Evolutionary conservation across 345 rosid genomes (phyloP).

Genomic region (Euphorbia tirucalli): DNA sequence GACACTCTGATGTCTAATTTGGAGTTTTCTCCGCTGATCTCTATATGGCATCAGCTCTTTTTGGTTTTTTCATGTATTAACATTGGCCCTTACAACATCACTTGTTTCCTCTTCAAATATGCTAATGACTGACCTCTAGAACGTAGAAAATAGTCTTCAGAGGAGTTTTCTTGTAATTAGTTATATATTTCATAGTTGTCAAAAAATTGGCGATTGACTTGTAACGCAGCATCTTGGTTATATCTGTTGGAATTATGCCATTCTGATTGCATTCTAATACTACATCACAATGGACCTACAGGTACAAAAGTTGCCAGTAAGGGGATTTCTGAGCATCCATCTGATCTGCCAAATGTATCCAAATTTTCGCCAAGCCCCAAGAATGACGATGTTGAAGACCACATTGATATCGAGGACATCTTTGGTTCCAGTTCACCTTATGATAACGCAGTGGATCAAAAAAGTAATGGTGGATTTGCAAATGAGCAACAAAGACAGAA

Average conservation of each 20-base stretch:
- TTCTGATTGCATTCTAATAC: background rate
- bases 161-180: background rate
- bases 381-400: constrained; percentile 60
- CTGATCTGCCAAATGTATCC: constrained; percentile 29
- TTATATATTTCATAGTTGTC: background rate
- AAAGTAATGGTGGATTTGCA: constrained; percentile 25
- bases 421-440: constrained; percentile 60
- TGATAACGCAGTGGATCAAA: constrained; percentile 35
- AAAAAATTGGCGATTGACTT: background rate
- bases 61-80: background rate
- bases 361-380: constrained; percentile 39
- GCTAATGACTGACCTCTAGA: background rate
- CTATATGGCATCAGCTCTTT: background rate
- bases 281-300: constrained; percentile 2
- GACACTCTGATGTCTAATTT: background rate
- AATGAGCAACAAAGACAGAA: constrained; percentile 44
- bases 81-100: background rate
- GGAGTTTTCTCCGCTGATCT: background rate
- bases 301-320: constrained; percentile 35
- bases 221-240: background rate
- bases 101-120: background rate
- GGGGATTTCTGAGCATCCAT: constrained; percentile 36
- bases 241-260: background rate
- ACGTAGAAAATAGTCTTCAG: background rate
- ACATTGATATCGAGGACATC: constrained; percentile 54